Evolutionary conservation across 768 basidiomycete species (phyloP).

Genomic region (Flagelloscypha sp.): DNA sequence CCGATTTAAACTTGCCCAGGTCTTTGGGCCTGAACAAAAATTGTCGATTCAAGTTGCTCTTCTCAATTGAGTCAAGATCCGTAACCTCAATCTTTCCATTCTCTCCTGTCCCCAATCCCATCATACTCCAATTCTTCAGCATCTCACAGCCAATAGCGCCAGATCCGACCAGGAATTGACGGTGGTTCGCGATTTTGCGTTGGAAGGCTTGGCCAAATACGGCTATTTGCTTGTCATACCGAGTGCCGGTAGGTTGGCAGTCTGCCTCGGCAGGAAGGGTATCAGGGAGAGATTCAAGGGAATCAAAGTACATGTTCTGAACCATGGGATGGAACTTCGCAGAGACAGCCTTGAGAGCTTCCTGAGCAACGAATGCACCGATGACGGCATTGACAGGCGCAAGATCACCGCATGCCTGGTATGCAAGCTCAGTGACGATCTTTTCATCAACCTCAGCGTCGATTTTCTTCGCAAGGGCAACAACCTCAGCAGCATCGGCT

Average conservation of each 20-base stretch:
- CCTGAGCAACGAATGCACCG: conserved; percentile 97
- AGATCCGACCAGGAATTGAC: conserved; percentile 96
- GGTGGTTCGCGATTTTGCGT: conserved; percentile 77
- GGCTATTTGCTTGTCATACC: conserved; percentile 93
- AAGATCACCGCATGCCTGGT: conserved; percentile 86
- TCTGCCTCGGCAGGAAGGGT: conserved; percentile 73
- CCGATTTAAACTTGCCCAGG: conserved; percentile 93
- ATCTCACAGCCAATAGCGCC: conserved; percentile 99
- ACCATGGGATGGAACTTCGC: conserved; percentile 97
- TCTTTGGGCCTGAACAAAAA: conserved; percentile 97
- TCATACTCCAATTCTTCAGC: conserved; percentile 99
- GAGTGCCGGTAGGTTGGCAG: conserved; percentile 68
- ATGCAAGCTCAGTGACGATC: conserved; percentile 74
- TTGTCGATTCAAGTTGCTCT: conserved; percentile 96
- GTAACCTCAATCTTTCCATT: conserved; percentile 86
- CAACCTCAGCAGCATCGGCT: conserved; percentile 66
- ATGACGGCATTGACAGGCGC: conserved; percentile 88
- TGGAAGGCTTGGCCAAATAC: conserved; percentile 95
- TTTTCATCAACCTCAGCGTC: conserved; percentile 74
- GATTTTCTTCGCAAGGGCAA: conserved; percentile 72
- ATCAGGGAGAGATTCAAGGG: conserved; percentile 85
- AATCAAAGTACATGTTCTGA: conserved; percentile 95
- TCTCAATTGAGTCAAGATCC: conserved; percentile 98
- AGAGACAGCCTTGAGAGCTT: conserved; percentile 92
- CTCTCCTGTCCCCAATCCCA: conserved; percentile 80